Conservation (phyloP, 2,329 filamentous ascomycete species). For the Colletotrichum sansevieriae region DNA sequence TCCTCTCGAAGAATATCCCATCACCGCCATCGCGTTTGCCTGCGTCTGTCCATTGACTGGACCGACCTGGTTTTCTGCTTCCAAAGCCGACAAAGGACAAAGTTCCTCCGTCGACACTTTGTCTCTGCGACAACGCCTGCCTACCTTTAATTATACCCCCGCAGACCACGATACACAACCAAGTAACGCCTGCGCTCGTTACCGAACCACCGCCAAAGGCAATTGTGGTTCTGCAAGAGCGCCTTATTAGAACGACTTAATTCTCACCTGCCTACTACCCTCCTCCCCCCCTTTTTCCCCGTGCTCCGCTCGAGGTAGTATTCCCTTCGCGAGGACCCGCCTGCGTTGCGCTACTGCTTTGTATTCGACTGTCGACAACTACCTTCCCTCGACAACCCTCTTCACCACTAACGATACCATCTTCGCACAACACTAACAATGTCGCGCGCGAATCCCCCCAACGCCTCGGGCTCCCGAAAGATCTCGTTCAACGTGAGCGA, state of each 20-base stretch:
- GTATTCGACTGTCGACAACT: constrained; percentile 6
- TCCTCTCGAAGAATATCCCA: constrained; percentile 16
- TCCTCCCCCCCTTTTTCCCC: constrained; percentile 19
- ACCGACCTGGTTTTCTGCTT: constrained; percentile 20
- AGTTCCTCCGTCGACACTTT: constrained; percentile 18
- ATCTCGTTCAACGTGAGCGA: constrained; percentile 99
- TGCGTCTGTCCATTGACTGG: constrained; percentile 42
- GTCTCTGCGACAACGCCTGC: constrained; percentile 18
- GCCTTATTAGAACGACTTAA: constrained; percentile 34
- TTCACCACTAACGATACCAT: constrained; percentile 26
- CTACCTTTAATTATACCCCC: constrained; percentile 31
- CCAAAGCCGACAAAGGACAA: constrained; percentile 17
- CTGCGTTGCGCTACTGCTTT: constrained; percentile 19
- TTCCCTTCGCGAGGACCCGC: constrained; percentile 34
- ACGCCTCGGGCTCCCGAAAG: constrained; percentile 80
- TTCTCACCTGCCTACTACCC: constrained; percentile 18
- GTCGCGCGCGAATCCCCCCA: constrained; percentile 70
- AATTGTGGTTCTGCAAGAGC: constrained; percentile 36
- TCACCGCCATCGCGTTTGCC: constrained; percentile 9
- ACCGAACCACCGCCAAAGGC: constrained; percentile 28
- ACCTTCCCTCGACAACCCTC: constrained; percentile 23
- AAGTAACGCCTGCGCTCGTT: constrained; percentile 23
- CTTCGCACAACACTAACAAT: constrained; percentile 52
- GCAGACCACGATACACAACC: constrained; percentile 27
- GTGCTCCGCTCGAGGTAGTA: constrained; percentile 29